Conservation (phyloP, 2,329 filamentous ascomycete genomes). For the Byssochlamys sp. region DNA sequence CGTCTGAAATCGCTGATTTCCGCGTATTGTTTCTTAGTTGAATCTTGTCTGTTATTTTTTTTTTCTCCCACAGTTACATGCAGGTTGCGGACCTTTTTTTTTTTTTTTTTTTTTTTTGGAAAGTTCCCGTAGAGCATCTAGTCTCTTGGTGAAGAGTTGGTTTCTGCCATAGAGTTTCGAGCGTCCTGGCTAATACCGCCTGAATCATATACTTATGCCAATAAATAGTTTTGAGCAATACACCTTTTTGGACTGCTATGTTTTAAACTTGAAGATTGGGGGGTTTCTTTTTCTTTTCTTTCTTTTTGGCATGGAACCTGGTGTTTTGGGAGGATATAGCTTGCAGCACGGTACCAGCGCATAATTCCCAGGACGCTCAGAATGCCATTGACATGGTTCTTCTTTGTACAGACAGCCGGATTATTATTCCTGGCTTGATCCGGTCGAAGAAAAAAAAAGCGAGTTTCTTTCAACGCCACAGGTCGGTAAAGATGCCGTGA, state of each 20-base stretch:
- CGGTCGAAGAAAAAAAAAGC: not conserved
- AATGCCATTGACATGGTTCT: too few relatives aligned
- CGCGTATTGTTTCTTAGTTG: not conserved
- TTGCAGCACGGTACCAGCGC: too few relatives aligned
- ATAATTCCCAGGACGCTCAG: too few relatives aligned
- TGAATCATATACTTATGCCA: not conserved
- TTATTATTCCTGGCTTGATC: too few relatives aligned
- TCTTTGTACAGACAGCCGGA: too few relatives aligned
- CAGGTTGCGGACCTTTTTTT: constrained; percentile 54
- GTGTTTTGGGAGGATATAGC: not conserved
- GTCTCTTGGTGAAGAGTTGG: not conserved
- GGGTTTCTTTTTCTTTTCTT: too few relatives aligned
- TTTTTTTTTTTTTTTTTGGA: constrained; percentile 55
- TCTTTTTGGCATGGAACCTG: not conserved
- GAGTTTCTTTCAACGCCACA: not conserved
- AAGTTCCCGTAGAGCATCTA: constrained; percentile 36
- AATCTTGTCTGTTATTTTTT: constrained; percentile 1
- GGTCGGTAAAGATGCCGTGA: not conserved
- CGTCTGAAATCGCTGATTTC: not conserved
- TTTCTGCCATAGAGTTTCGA: not conserved
- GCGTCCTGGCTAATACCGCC: not conserved
- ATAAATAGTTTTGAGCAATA: not conserved
- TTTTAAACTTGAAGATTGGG: too few relatives aligned
- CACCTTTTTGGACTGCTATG: not conserved
- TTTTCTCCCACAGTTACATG: constrained; percentile 30